Evolutionary conservation across 345 rosid species (phyloP).

Genomic region (Microcos paniculata): DNA sequence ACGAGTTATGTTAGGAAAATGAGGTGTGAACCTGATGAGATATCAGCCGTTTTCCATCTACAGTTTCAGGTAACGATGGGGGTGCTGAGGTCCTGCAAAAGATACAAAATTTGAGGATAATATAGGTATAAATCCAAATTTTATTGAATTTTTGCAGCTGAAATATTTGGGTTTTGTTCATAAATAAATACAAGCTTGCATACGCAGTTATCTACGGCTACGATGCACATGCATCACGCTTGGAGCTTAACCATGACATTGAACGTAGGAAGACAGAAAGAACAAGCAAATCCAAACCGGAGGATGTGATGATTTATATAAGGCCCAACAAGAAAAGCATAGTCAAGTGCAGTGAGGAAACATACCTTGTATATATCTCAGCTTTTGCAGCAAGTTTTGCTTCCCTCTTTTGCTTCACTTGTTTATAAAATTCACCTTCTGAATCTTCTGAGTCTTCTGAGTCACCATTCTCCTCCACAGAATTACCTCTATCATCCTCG

Average conservation of each 20-base stretch:
- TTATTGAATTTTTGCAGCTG: not conserved
- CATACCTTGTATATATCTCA: conserved; percentile 60
- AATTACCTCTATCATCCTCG: conserved; percentile 29
- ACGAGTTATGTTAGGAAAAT: not conserved
- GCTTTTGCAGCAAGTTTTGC: conserved; percentile 71
- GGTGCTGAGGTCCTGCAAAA: conserved; percentile 35
- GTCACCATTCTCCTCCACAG: conserved; percentile 36
- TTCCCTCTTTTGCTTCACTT: conserved; percentile 49
- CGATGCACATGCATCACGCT: not conserved
- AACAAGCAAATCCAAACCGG: not conserved
- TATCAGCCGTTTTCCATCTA: conserved; percentile 69
- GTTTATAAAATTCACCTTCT: conserved; percentile 69
- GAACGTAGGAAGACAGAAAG: not conserved
- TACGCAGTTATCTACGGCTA: not conserved
- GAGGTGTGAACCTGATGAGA: conserved; percentile 41
- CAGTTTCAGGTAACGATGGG: conserved; percentile 51
- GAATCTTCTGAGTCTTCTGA: conserved; percentile 27
- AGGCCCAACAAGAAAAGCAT: not conserved
- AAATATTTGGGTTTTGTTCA: not conserved
- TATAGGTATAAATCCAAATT: not conserved
- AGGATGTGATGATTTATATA: not conserved
- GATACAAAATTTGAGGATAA: not conserved
- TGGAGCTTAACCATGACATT: not conserved
- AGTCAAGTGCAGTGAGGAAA: conserved; percentile 3
- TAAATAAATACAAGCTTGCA: not conserved